Conservation (phyloP, 225 moss, liverwort and hornwort genomes). For the Bryum argenteum region DNA sequence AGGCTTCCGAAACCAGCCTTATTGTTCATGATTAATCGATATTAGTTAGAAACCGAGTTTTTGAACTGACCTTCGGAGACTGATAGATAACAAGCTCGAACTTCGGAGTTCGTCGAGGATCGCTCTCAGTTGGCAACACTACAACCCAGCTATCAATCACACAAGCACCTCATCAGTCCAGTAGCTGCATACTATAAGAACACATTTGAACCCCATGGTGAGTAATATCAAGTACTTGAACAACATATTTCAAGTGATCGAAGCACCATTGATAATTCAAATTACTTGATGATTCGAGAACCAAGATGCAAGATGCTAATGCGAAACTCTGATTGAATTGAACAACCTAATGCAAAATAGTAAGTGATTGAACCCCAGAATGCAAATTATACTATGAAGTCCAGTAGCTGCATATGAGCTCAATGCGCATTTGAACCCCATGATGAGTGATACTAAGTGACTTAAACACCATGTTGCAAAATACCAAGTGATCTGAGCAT, state of each 20-base stretch:
- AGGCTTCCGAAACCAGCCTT: neutral
- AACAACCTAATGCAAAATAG: no score
- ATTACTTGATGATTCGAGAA: no score
- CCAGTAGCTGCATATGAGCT: slow-evolving; percentile 14
- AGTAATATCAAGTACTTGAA: neutral
- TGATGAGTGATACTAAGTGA: neutral
- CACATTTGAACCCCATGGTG: neutral
- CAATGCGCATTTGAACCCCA: neutral
- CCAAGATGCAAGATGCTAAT: no score
- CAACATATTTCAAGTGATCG: no score
- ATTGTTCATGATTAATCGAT: neutral
- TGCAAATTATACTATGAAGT: no score
- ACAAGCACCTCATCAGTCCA: slow-evolving; percentile 29
- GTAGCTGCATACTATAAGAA: slow-evolving; percentile 7
- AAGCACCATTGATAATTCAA: no score
- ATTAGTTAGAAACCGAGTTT: neutral
- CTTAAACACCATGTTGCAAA: no score
- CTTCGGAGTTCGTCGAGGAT: slow-evolving; percentile 60
- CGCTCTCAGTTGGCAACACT: slow-evolving; percentile 75
- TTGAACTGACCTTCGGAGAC: slow-evolving; percentile 71
- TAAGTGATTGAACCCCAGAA: no score
- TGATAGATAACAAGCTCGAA: slow-evolving; percentile 94
- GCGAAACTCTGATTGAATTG: no score
- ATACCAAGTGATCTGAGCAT: no score
- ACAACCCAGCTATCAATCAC: slow-evolving; percentile 73